These are phyloP conservation scores for Erysimum cheiri DNA, from an alignment of 441 rosid species.

Conservation along the genomic window DNA sequence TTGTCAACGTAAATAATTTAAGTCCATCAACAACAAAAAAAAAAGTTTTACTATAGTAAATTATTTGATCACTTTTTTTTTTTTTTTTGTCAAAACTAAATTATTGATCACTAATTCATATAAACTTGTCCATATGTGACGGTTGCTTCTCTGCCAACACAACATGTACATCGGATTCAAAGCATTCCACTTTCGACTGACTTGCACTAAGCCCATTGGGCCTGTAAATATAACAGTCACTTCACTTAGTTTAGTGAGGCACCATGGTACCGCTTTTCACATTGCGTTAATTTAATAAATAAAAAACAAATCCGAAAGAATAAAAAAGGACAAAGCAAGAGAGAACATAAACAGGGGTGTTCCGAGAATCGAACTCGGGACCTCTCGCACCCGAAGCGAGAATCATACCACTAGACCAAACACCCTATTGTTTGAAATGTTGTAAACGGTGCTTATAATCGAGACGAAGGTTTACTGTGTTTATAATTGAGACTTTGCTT, in stretches of 20 bases:
- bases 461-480: not conserved
- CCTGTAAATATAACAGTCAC: not conserved
- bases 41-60: no score
- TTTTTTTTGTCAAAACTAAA: no score
- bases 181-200: not conserved
- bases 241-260: not conserved
- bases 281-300: no score
- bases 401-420: constrained; percentile 78
- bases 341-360: constrained; percentile 42
- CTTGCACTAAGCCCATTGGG: not conserved
- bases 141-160: not conserved
- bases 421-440: constrained; percentile 35
- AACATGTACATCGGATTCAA: not conserved
- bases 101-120: not conserved
- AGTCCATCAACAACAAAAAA: no score
- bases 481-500: no score
- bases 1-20: no score
- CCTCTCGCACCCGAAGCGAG: constrained; percentile 76
- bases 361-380: constrained; percentile 78
- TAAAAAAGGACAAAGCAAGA: not conserved
- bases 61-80: no score
- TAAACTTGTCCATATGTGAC: not conserved
- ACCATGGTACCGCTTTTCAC: no score
- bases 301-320: no score
- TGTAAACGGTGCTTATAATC: not conserved